phyloP scores from a whole-genome alignment of 257 asterid species.

The Nicotiana undulata region DNA sequence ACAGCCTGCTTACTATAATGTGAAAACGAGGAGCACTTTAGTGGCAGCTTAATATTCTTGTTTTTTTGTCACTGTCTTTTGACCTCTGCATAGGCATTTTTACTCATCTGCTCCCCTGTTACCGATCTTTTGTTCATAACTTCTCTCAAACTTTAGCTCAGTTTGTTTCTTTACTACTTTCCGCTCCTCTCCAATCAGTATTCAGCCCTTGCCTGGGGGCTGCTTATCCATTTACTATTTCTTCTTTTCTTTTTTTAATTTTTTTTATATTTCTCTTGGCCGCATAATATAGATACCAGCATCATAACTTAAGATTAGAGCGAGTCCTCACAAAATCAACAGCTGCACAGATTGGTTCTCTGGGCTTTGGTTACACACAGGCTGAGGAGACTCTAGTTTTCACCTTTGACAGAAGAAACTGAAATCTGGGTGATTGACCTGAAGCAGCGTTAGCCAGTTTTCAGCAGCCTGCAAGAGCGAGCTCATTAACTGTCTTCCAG shows the following conservation, averaged over 20 bases:
- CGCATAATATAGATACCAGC: background rate
- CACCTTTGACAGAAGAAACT: constrained; percentile 71
- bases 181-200: background rate
- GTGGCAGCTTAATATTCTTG: background rate
- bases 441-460: constrained; percentile 44
- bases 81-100: background rate
- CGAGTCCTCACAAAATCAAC: background rate
- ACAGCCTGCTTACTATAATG: constrained; percentile 11
- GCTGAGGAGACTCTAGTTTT: background rate
- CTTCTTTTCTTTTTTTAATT: background rate
- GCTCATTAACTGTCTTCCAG: constrained; percentile 42
- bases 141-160: background rate
- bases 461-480: constrained; percentile 65
- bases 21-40: background rate
- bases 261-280: background rate
- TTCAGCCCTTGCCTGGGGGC: background rate
- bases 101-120: background rate
- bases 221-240: background rate
- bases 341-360: background rate
- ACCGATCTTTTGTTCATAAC: background rate
- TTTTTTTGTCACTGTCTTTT: background rate
- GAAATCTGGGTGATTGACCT: constrained; percentile 87
- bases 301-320: too few species aligned
- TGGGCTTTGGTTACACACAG: background rate
- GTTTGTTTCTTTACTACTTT: background rate